A percentile compares a stretch with the other conserved stretches of the same genome.
Evolutionary conservation across 305 asterid genomes (phyloP).

Genomic region (Fraxinus xanthoxyloides): DNA sequence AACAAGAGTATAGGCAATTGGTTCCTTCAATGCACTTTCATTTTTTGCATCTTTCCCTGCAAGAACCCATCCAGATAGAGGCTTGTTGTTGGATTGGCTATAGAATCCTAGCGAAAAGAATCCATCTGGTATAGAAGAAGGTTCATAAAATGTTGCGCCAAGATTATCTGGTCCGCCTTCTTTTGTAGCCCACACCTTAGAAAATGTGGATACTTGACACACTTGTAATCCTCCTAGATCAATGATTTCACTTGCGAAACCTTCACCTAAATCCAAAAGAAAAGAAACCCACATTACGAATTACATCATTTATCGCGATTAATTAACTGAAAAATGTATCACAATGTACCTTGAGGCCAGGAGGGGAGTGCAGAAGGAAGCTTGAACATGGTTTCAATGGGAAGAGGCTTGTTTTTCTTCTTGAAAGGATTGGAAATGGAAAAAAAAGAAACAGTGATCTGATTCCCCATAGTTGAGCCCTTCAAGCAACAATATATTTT

Average conservation of each 20-base stretch:
- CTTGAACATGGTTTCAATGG: slow-evolving; percentile 47
- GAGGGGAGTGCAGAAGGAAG: slow-evolving; percentile 68
- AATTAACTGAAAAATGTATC: background rate
- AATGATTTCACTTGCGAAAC: slow-evolving; percentile 64
- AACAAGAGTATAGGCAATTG: slow-evolving; percentile 60
- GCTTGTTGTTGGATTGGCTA: slow-evolving; percentile 62
- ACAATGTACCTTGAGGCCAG: slow-evolving; percentile 71
- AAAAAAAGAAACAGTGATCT: slow-evolving; percentile 5
- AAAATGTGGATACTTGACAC: slow-evolving; percentile 42
- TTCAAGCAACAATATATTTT: background rate
- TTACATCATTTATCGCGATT: background rate
- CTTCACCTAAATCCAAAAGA: slow-evolving; percentile 40
- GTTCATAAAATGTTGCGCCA: slow-evolving; percentile 75
- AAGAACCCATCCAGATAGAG: slow-evolving; percentile 64
- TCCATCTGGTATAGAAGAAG: slow-evolving; percentile 64
- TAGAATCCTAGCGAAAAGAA: slow-evolving; percentile 72
- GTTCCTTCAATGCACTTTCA: slow-evolving; percentile 39
- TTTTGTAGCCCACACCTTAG: slow-evolving; percentile 52
- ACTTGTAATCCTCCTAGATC: slow-evolving; percentile 70
- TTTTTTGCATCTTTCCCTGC: slow-evolving; percentile 50
- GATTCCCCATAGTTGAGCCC: slow-evolving; percentile 35
- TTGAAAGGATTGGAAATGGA: slow-evolving; percentile 22
- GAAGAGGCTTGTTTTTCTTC: slow-evolving; percentile 39
- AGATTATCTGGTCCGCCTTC: slow-evolving; percentile 77
- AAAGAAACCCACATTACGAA: slow-evolving; percentile 5